Base-by-base conservation (phyloP, 2,329 filamentous ascomycete species). In the Aaosphaeria arxii region DNA sequence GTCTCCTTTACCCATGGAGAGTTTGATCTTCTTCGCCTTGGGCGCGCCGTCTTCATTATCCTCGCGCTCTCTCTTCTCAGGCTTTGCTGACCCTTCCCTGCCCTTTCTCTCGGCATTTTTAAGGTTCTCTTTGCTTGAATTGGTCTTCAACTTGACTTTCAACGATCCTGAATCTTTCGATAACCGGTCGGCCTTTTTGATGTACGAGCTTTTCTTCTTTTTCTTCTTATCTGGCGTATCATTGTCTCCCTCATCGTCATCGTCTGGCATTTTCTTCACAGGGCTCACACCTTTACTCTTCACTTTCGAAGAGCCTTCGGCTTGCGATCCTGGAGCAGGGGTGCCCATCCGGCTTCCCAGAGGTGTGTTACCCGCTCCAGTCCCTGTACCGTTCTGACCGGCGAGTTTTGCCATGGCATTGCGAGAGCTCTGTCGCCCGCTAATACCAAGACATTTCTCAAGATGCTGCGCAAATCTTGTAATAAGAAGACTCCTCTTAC, bases 381-480 rank as follows among this genome's bases (percentile, higher is more conserved):
- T 54, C 17, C 70, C 66, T 45, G 61, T 62, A 31, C 66, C 68
- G 43, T 71, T 70, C 42, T 70, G 66, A 55, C 59, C 68, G 1
- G 54, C 58, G 3, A 74, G 51, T 51, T 75, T 76, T 2, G 74
- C 75, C 71, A 77, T 75, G 31, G 77, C 77, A 48, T 76, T 75
- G 39, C 75, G 58, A 42, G 73, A 74, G 47, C 74, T 75, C 54
- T 77, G 74, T 9, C 81, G 70, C 1, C 81, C 81, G 17, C 74
- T 77, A 30, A 83, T 74, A 28, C 80, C 80, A 54, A 85, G 71
- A 54, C 81, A 85, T 51, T 82, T 80, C 54, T 84, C 81, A 46
- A 84, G 60, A 60, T 85, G 81, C 59, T 82, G 80, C 11, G 81
- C 80, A 44, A 84, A 81, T 42, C 81, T 74, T 29, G 78, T 83